Evolutionary conservation across 495 filamentous ascomycete genomes (phyloP), one percentile per base, ranked within the genome.

Genomic region (Clohesyomyces aquaticus): DNA sequence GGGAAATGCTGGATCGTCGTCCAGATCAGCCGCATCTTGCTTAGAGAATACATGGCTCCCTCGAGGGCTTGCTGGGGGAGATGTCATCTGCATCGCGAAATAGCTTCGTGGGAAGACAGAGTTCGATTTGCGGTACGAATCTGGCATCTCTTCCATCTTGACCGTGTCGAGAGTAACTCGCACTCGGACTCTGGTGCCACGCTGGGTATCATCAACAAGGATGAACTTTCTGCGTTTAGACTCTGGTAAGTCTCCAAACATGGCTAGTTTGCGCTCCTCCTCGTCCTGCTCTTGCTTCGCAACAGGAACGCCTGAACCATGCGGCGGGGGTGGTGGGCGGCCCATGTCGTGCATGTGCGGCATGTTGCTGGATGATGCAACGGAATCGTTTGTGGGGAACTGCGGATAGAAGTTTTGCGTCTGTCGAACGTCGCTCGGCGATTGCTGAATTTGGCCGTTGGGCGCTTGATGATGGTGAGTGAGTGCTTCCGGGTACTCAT

Each of bases 171-270:
- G 83, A 65, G 87, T 91, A 29, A 96, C 91, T 59, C 91, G 87
- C 38, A 97, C 92, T 4, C 94, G 85, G 9, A 48, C 92, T 87
- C 28, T 82, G 82, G 42, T 86, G 85, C 49, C 91, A 16, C 61
- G 87, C 52, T 90, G 88, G 16, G 81, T 83, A 74, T 98, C 94
- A 62, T 96, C 91, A 22, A 98, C 91, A 2, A 96, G 84, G 67
- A 98, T 96, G 73, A 98, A 98, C 74, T 96, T 98, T 66, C 93
- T 88, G 55, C 88, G 90, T 76, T 95, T 96, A 54, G 86, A 85
- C 55, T 91, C 89, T 1, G 93, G 93, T 23, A 96, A 81, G 52
- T 90, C 86, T 51, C 91, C 88, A 73, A 96, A 97, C 16, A 98
- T 81, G 10, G 86, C 84, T 4, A 79, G 75, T 49, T 79, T 78